Conservation (phyloP, 257 asterid species). For the Leptodermis oblonga region DNA sequence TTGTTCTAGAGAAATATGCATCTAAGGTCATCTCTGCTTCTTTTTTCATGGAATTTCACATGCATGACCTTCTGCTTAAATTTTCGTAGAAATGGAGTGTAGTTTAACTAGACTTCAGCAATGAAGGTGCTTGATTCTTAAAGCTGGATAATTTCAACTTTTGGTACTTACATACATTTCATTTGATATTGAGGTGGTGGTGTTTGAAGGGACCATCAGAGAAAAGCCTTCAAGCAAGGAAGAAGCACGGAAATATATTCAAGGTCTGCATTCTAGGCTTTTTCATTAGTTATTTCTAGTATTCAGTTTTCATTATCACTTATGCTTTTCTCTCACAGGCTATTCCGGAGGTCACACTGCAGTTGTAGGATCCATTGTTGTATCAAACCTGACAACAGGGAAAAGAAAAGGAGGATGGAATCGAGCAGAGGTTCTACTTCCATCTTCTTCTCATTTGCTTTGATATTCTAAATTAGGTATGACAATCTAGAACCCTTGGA, state of each 20-base stretch:
- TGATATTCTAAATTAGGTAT: background rate
- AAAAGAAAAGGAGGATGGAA: constrained; percentile 74
- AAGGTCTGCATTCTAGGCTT: constrained; percentile 37
- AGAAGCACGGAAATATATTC: constrained; percentile 68
- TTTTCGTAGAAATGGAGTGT: background rate
- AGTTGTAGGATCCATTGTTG: constrained; percentile 77
- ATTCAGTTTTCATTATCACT: background rate
- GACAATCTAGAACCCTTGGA: background rate
- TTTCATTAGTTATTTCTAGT: constrained; percentile 1
- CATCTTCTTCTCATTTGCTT: background rate
- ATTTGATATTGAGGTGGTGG: constrained; percentile 72
- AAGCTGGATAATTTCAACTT: constrained; percentile 29
- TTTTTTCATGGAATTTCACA: background rate
- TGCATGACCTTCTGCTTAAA: background rate
- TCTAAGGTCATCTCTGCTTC: background rate
- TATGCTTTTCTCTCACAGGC: constrained; percentile 30
- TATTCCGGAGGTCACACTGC: constrained; percentile 76
- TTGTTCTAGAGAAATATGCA: background rate
- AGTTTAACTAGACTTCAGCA: background rate
- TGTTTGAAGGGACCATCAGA: constrained; percentile 66
- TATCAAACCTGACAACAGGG: constrained; percentile 68
- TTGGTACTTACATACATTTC: constrained; percentile 33
- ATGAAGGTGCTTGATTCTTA: constrained; percentile 10
- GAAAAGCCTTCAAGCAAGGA: constrained; percentile 74
- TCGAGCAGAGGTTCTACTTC: constrained; percentile 62